Base-by-base conservation (phyloP, 257 asterid genomes). In the Coffea eugenioides region DNA sequence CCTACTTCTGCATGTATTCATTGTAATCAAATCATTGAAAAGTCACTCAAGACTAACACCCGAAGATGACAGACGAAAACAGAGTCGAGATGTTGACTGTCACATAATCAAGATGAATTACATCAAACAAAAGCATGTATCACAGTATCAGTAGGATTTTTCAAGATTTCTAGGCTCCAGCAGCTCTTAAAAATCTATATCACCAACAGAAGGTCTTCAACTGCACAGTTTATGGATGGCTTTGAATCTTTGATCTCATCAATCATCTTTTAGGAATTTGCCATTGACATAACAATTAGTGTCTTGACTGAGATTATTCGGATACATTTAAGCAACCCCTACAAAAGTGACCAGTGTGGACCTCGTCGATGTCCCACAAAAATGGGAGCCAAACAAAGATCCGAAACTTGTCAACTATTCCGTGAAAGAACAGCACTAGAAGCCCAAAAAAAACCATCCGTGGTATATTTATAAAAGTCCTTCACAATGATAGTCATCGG, bases 31-130 rank as follows among this genome's bases (percentile, higher is more conserved):
- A 21, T 70, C 57, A 45, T 70, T 70, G 74, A 70, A 45, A 45
- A 43, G 74, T 43, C 74, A 51, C 57, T 45, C 57, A 10, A 43
- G 74, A 21, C 43, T 70, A 45, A 43, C 49, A 70, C 74, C 74
- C 74, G 46, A 21, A 70, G 56, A 41, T 43, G 23, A 46, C 74
- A 43, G 39, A 14, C 23, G 6, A 45, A 21, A 70, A 43, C 56
- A 45, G 43, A 16, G 2, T 43, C 56, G 39, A 27, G n/a, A 70
- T 36, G 51, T 70, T 70, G 74, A 70, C 25, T 70, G 10, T 70
- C 8, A 23, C 5, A 23, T 70, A 25, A 64, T 64, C 57, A 70
- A 70, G 74, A 15, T 20, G 46, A 16, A 34, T 39, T 16, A 69
- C 16, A 51, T 39, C 73, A 69, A 18, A 69, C 16, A 27, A 21